Conservation (phyloP, 345 rosid genomes). For the Syzygium jambos region DNA sequence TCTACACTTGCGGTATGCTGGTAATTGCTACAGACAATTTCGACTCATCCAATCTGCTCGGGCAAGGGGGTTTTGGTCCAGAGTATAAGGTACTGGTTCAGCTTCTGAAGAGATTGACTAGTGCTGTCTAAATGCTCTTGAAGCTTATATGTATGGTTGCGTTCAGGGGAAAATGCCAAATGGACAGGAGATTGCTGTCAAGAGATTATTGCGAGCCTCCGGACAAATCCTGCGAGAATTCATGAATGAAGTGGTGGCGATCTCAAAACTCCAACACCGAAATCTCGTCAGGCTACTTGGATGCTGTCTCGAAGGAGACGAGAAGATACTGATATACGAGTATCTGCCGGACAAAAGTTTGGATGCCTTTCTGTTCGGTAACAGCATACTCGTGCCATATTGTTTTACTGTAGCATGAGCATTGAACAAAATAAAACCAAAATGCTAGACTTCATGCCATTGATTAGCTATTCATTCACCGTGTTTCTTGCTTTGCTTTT, state of each 20-base stretch:
- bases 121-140: too few species aligned
- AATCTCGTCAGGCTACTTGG: conserved; percentile 25
- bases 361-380: conserved; percentile 17
- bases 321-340: conserved; percentile 21
- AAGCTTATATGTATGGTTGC: background rate
- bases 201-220: conserved; percentile 17
- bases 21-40: background rate
- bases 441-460: background rate
- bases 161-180: conserved; percentile 9
- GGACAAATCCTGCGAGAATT: conserved; percentile 24
- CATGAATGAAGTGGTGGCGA: conserved; percentile 24
- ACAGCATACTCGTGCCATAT: background rate
- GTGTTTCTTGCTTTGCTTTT: background rate
- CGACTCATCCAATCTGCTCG: background rate
- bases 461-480: background rate
- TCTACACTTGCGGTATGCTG: background rate
- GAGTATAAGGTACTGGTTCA: background rate
- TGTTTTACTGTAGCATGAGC: background rate
- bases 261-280: conserved; percentile 23
- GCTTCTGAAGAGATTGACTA: background rate
- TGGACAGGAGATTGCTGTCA: conserved; percentile 28
- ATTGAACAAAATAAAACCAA: background rate
- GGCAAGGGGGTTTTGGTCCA: background rate
- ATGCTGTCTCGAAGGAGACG: conserved; percentile 16
- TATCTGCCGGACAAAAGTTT: conserved; percentile 27